Evolutionary conservation across 352 stramenopile species (phyloP).

Genomic region (Thalassiosira pacifica): DNA sequence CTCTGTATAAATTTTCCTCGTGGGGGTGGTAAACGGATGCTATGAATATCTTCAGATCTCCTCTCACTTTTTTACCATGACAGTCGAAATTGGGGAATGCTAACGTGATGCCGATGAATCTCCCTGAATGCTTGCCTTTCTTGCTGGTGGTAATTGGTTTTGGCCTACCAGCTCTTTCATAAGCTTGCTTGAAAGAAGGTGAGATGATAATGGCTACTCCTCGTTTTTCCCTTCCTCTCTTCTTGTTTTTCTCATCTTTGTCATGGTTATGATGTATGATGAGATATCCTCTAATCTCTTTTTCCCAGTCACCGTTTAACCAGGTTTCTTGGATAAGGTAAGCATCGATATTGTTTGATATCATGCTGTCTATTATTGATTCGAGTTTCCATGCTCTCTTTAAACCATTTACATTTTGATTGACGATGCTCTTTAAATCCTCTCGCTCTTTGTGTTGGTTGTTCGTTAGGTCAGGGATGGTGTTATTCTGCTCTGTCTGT

Average conservation of each 20-base stretch:
- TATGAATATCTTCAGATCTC: slow-evolving; percentile 4
- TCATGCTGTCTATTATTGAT: slow-evolving; percentile 14
- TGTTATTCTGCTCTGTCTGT: too few relatives aligned
- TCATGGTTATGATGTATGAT: slow-evolving; percentile 30
- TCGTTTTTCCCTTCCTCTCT: neutral
- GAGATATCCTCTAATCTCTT: slow-evolving; percentile 17
- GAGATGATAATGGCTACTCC: slow-evolving; percentile 33
- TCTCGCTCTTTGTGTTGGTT: too few relatives aligned
- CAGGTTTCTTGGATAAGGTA: slow-evolving; percentile 29
- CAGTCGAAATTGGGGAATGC: neutral
- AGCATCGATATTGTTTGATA: neutral
- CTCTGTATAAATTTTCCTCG: neutral
- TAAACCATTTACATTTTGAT: too few relatives aligned
- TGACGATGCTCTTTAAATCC: too few relatives aligned
- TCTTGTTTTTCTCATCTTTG: too few relatives aligned
- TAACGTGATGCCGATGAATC: neutral
- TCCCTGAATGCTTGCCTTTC: neutral
- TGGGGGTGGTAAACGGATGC: slow-evolving; percentile 18
- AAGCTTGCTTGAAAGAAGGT: slow-evolving; percentile 10
- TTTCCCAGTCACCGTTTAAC: slow-evolving; percentile 3
- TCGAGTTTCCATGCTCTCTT: slow-evolving; percentile 9
- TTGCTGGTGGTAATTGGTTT: neutral
- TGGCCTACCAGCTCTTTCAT: neutral
- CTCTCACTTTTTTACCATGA: neutral
- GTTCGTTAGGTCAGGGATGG: too few relatives aligned